phyloP scores from a whole-genome alignment of 2,329 filamentous ascomycete species.

The Epichloe amarillans region DNA sequence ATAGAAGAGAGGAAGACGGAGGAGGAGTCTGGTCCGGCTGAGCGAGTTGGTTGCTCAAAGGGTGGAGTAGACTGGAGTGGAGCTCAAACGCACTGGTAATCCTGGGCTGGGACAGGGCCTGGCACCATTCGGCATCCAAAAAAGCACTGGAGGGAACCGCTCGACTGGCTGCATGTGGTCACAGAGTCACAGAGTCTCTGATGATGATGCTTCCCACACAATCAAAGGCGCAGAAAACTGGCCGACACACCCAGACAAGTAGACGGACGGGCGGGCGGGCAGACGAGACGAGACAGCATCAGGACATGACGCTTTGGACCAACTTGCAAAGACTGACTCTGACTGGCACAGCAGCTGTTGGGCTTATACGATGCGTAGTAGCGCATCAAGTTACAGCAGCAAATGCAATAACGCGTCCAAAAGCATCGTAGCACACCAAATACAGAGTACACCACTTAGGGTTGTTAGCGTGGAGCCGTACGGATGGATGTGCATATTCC shows the following conservation, averaged over 20 bases:
- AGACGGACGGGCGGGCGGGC: no score
- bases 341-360: neutral
- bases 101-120: neutral
- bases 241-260: neutral
- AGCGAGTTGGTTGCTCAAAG: conserved; percentile 4
- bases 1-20: conserved; percentile 9
- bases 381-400: neutral
- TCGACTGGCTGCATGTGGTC: no score
- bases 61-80: conserved; percentile 3
- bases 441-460: neutral
- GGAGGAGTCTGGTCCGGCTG: conserved; percentile 2
- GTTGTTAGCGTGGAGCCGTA: neutral
- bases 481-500: no score
- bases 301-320: neutral
- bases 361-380: neutral
- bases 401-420: no score
- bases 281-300: no score
- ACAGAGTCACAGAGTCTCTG: no score
- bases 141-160: neutral
- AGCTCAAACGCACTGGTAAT: neutral
- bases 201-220: no score
- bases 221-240: neutral
- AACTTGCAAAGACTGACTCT: neutral
- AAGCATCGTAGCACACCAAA: neutral
- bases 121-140: neutral